Base-by-base conservation (phyloP, 2,329 filamentous ascomycete species). In the Arthrobotrys sphaeroides region DNA sequence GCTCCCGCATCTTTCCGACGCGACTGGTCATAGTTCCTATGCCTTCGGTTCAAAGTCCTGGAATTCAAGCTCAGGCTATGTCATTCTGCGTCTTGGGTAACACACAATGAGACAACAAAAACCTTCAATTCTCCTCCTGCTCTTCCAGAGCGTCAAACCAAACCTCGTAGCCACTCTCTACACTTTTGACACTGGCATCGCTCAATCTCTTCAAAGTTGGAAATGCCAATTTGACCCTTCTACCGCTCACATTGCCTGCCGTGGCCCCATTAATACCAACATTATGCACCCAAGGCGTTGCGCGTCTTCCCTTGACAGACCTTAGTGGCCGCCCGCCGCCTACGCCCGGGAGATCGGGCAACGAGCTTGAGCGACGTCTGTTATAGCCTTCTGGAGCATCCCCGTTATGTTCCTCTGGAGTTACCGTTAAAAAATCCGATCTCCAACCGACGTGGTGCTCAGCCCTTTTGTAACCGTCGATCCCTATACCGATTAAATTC, bases 281-380 rank as follows among this genome's bases (percentile, higher is more conserved):
- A 45, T 75, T 75, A 53, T 75, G 64, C 28, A 69, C 72, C 72
- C 72, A 75, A 22, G 72, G 72, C 57, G 72, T 75, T 18, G 72
- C 55, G 5, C 72, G 45, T 26, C 72, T 45, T 18, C 64, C 72
- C 42, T 75, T 75, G n/a, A 75, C 72, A 5, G 64, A 65, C 31
- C 65, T 69, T 5, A 42, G 45, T 22, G 13, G 42, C 26, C 55
- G 57, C 6, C 64, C 53, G 5, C 62, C 53, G 3, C 43, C 62
- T 10, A 55, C 61, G 6, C 43, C 51, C n/a, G 59, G 72, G 49
- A 75, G 31, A 68, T 75, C 72, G 31, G 72, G 47, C 16, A 75
- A 40, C 26, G 72, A 75, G 22, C 64, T 75, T 42, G 72, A 75
- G 7, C 72, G 72, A 67, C 72, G 72, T 18, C 40, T 62, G 1